phyloP scores from a whole-genome alignment of 1,284 basidiomycete species.

The Sanghuangporus baumii region DNA sequence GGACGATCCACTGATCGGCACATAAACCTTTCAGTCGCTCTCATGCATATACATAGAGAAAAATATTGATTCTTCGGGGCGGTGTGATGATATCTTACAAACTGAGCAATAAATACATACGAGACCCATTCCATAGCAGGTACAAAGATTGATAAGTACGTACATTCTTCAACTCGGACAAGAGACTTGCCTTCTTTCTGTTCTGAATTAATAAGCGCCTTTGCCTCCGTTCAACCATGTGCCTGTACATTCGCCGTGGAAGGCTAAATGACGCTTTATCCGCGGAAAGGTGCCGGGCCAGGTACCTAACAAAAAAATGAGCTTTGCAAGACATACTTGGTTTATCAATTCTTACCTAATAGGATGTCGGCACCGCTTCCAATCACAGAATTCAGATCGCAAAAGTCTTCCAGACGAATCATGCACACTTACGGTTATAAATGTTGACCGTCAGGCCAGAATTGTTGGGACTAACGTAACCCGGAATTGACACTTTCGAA shows the following conservation, averaged over 20 bases:
- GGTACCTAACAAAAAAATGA: conserved; percentile 22
- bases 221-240: background rate
- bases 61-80: too few species aligned
- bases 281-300: conserved; percentile 26
- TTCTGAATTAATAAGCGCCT: too few species aligned
- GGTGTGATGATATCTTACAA: too few species aligned
- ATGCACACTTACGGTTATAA: conserved; percentile 31
- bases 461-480: conserved; percentile 30
- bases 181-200: too few species aligned
- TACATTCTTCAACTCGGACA: too few species aligned
- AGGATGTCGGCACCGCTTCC: conserved; percentile 25
- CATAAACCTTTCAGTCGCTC: too few species aligned
- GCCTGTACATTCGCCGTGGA: background rate
- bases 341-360: conserved; percentile 25
- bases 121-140: too few species aligned
- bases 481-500: conserved; percentile 36
- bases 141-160: too few species aligned
- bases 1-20: too few species aligned
- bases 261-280: conserved; percentile 6
- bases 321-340: background rate
- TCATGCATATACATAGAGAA: too few species aligned
- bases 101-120: too few species aligned
- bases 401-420: too few species aligned
- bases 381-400: conserved; percentile 25
- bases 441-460: conserved; percentile 31